Conservation (phyloP, 257 asterid genomes). For the Gynochthodes officinalis region DNA sequence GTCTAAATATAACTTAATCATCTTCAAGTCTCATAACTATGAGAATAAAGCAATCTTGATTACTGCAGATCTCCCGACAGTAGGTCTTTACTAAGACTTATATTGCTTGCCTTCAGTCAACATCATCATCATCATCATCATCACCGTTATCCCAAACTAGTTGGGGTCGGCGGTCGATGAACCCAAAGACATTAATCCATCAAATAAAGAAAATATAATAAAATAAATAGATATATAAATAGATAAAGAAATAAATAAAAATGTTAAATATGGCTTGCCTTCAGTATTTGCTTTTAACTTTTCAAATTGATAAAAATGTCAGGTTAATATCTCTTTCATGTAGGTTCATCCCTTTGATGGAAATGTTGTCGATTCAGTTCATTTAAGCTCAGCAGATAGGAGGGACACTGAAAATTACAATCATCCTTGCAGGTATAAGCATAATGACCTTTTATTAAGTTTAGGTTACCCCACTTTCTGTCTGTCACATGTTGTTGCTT, state of each 20-base stretch:
- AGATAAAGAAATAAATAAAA: too few relatives aligned
- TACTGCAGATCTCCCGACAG: neutral
- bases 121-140: too few relatives aligned
- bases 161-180: too few relatives aligned
- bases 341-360: conserved; percentile 64
- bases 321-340: conserved; percentile 18
- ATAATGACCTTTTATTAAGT: neutral
- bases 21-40: neutral
- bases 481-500: conserved; percentile 4
- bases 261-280: neutral
- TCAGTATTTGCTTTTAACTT: neutral
- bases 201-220: too few relatives aligned
- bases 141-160: too few relatives aligned
- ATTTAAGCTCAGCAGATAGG: conserved; percentile 35
- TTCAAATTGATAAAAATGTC: neutral
- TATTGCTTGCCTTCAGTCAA: neutral
- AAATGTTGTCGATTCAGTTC: conserved; percentile 40
- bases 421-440: conserved; percentile 32
- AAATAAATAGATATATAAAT: too few relatives aligned
- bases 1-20: neutral
- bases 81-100: conserved; percentile 1
- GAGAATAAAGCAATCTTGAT: neutral
- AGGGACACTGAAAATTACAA: conserved; percentile 32
- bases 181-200: too few relatives aligned
- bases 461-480: conserved; percentile 7